Base-by-base conservation (phyloP, 164 flowering plant genomes). In the Stephania japonica region DNA sequence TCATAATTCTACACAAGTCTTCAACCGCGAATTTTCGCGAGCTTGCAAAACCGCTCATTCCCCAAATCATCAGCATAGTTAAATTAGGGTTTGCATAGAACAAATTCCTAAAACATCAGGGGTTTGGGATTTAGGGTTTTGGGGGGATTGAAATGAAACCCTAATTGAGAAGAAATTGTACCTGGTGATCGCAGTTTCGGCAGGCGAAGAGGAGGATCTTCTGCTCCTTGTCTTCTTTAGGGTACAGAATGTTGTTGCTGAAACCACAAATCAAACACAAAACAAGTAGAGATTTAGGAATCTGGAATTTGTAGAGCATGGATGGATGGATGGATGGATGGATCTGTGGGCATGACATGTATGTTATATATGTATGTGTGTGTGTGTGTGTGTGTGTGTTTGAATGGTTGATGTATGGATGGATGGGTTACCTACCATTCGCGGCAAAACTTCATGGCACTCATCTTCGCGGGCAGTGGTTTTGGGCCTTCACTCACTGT, bases 371-470 rank as follows among this genome's bases (percentile, higher is more conserved):
- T n/a, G n/a, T n/a, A n/a, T n/a, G n/a, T n/a, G n/a, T n/a, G n/a
- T n/a, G n/a, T n/a, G n/a, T n/a, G n/a, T n/a, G n/a, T n/a, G n/a
- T n/a, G n/a, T n/a, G n/a, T n/a, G n/a, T n/a, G n/a, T n/a, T n/a
- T n/a, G n/a, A n/a, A n/a, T n/a, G n/a, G n/a, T n/a, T n/a, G 12
- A 50, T 50, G 56, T 4, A 42, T 4, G 62, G 43, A 21, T 24
- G 8, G 50, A 76, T 5, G 59, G 67, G 77, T 4, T 4, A 94
- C 98, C 97, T 4, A 94, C 98, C 97, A 94, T 83, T 92, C 98
- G 42, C 93, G 91, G 87, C 97, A 92, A 80, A 91, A 94, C 73
- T 92, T 92, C 98, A 94, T 92, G 79, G 98, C 88, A 94, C 98
- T 94, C 97, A 94, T 91, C 14, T 69, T 75, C 42, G 16, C 5